Conservation (phyloP, 179 eudicot species). For the Amaranthus tricolor region DNA sequence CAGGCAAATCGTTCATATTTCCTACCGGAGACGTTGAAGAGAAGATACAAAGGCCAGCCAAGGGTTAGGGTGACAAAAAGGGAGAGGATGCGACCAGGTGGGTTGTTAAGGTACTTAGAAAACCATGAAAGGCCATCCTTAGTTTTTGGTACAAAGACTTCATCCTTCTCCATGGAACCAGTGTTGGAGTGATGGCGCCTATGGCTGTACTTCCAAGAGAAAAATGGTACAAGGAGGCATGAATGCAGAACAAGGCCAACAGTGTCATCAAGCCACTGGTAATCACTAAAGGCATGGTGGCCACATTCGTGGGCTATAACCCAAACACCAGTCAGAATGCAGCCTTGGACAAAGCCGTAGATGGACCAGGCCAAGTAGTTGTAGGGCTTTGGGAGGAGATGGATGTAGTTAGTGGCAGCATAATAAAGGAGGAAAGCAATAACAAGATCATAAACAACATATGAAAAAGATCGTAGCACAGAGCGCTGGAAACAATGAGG, state of each 20-base stretch:
- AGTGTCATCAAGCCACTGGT: slow-evolving; percentile 71
- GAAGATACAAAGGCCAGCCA: slow-evolving; percentile 69
- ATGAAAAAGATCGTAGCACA: slow-evolving; percentile 60
- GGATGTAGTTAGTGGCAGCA: slow-evolving; percentile 51
- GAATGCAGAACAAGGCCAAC: slow-evolving; percentile 75
- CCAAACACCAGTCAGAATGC: slow-evolving; percentile 71
- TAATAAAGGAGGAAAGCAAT: slow-evolving; percentile 48
- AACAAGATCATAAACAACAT: slow-evolving; percentile 46
- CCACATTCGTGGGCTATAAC: slow-evolving; percentile 84
- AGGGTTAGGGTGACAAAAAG: slow-evolving; percentile 51
- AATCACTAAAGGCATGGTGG: slow-evolving; percentile 76
- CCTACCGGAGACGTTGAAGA: slow-evolving; percentile 74
- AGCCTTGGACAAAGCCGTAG: slow-evolving; percentile 57
- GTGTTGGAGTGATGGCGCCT: slow-evolving; percentile 84
- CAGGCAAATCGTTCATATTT: slow-evolving; percentile 64
- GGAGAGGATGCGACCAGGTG: slow-evolving; percentile 52
- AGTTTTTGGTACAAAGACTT: slow-evolving; percentile 64
- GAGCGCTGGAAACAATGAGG: slow-evolving; percentile 78
- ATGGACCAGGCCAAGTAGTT: slow-evolving; percentile 53
- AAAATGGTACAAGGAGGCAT: slow-evolving; percentile 58
- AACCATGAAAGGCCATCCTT: slow-evolving; percentile 38
- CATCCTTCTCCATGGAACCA: slow-evolving; percentile 71
- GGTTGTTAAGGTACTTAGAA: slow-evolving; percentile 61
- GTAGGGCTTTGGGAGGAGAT: slow-evolving; percentile 47
- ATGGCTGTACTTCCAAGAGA: slow-evolving; percentile 79